Conservation (phyloP, 352 stramenopile genomes). For the Blastocystis sp. region DNA sequence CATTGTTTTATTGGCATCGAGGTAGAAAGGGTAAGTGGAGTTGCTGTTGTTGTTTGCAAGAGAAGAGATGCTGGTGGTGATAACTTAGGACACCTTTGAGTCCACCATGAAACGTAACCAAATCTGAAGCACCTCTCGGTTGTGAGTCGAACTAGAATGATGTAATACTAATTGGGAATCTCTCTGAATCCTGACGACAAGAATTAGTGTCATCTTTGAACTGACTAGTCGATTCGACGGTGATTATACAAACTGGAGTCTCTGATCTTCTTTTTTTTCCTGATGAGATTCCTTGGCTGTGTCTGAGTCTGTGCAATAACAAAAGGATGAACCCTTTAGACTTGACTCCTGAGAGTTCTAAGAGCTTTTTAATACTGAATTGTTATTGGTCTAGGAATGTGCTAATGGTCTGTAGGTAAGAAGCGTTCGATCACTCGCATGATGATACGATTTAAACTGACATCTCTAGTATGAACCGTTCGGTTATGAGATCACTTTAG, state of each 20-base stretch:
- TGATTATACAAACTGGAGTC: slow-evolving; percentile 48
- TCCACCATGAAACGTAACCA: background rate
- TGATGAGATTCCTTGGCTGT: slow-evolving; percentile 51
- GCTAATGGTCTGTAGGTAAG: background rate
- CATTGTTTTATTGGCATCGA: slow-evolving; percentile 17
- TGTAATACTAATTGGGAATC: slow-evolving; percentile 58
- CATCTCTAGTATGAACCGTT: slow-evolving; percentile 48
- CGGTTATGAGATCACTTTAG: slow-evolving; percentile 42
- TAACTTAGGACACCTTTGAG: slow-evolving; percentile 57
- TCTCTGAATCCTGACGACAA: slow-evolving; percentile 58
- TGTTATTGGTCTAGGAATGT: background rate
- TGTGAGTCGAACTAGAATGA: background rate
- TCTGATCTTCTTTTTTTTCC: slow-evolving; percentile 14
- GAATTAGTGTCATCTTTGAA: slow-evolving; percentile 58
- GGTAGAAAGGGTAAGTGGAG: background rate
- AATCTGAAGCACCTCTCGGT: slow-evolving; percentile 46
- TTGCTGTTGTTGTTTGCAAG: background rate
- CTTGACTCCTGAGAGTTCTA: slow-evolving; percentile 56
- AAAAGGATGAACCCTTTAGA: slow-evolving; percentile 49
- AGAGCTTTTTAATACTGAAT: slow-evolving; percentile 57
- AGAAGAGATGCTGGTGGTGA: slow-evolving; percentile 49
- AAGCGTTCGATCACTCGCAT: background rate
- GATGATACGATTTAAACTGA: slow-evolving; percentile 48
- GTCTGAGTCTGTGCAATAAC: slow-evolving; percentile 26
- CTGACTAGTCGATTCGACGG: slow-evolving; percentile 24